These are phyloP conservation scores for Polyporus tsugae DNA, from an alignment of 1,284 basidiomycete species.

Conservation along the genomic window DNA sequence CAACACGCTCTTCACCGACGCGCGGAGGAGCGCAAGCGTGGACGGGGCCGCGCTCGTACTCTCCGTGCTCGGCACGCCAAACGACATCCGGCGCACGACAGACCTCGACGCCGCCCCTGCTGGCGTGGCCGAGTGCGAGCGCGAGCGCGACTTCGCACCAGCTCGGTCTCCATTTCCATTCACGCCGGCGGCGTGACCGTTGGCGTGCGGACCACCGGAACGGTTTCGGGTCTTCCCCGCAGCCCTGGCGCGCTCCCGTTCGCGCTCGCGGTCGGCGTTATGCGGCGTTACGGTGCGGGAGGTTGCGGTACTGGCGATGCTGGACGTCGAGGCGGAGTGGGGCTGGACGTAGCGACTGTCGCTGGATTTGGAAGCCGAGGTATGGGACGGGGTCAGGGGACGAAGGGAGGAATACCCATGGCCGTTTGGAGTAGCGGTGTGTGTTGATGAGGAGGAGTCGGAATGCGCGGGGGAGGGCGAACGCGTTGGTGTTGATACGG, in stretches of 20 bases:
- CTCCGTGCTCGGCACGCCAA: constrained; percentile 25
- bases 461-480: constrained; percentile 57
- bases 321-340: constrained; percentile 38
- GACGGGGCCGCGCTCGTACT: constrained; percentile 30
- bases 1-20: constrained; percentile 34
- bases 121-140: constrained; percentile 20
- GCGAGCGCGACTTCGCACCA: constrained; percentile 14
- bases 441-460: constrained; percentile 39
- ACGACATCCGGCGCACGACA: constrained; percentile 30
- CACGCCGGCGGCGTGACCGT: constrained; percentile 17
- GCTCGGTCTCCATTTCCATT: not conserved
- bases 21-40: constrained; percentile 40
- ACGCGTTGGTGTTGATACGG: constrained; percentile 32
- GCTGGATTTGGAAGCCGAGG: constrained; percentile 22
- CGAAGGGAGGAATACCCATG: constrained; percentile 22
- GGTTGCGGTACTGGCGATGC: constrained; percentile 40
- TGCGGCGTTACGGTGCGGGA: constrained; percentile 40
- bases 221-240: constrained; percentile 10
- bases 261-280: constrained; percentile 27
- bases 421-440: constrained; percentile 41
- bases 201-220: constrained; percentile 10
- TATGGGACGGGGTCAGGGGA: constrained; percentile 33
- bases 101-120: constrained; percentile 18
- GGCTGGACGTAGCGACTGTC: constrained; percentile 7
- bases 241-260: constrained; percentile 22